phyloP scores from a whole-genome alignment of 352 stramenopile species.

The Albugo laibachii region DNA sequence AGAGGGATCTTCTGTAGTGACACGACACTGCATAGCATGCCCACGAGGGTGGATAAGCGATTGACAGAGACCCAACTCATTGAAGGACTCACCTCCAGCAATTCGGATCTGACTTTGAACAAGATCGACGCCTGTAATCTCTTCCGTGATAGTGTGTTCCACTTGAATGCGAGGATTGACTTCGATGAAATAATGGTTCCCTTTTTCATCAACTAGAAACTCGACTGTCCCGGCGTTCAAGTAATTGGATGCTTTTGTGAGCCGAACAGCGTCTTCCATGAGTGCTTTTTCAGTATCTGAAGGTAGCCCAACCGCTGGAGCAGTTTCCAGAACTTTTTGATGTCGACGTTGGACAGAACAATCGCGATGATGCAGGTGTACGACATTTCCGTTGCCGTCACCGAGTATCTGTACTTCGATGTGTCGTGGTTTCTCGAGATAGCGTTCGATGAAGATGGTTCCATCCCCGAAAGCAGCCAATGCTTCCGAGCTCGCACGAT shows the following conservation, averaged over 20 bases:
- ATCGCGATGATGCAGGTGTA: conserved; percentile 93
- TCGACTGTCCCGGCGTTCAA: conserved; percentile 95
- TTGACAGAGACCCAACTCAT: conserved; percentile 87
- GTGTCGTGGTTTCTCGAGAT: conserved; percentile 89
- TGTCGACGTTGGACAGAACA: conserved; percentile 96
- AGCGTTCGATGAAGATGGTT: conserved; percentile 91
- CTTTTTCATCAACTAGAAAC: conserved; percentile 91
- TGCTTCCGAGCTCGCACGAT: conserved; percentile 66
- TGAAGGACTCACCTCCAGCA: conserved; percentile 81
- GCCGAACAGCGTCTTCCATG: conserved; percentile 82
- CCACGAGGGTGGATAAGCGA: conserved; percentile 83
- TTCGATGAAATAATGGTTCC: conserved; percentile 94
- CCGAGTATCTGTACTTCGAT: conserved; percentile 96
- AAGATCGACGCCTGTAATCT: conserved; percentile 90
- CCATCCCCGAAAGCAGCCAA: conserved; percentile 87
- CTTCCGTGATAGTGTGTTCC: conserved; percentile 84
- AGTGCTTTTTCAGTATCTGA: conserved; percentile 76
- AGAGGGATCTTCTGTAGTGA: conserved; percentile 90
- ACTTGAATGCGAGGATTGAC: conserved; percentile 97
- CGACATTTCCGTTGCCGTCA: conserved; percentile 85
- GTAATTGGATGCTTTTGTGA: conserved; percentile 86
- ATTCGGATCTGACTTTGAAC: conserved; percentile 94
- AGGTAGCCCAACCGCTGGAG: conserved; percentile 73
- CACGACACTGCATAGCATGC: conserved; percentile 93
- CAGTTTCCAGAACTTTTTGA: conserved; percentile 95